Evolutionary conservation across 495 filamentous ascomycete genomes (phyloP).

Genomic region (Rostrohypoxylon terebratum): DNA sequence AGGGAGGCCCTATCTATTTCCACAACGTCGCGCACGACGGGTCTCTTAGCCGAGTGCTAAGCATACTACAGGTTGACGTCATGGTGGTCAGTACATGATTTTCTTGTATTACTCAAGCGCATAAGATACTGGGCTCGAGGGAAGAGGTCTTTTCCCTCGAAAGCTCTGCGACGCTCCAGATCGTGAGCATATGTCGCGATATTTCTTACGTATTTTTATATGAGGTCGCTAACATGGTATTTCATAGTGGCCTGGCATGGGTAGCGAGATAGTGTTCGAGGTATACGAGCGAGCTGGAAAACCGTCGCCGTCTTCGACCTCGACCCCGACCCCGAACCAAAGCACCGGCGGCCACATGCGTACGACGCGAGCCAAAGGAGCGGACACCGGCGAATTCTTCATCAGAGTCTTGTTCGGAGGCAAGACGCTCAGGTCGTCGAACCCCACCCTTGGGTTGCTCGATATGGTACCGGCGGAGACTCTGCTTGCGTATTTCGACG

Average conservation of each 20-base stretch:
- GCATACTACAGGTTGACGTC: slow-evolving; percentile 70
- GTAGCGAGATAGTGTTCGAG: slow-evolving; percentile 76
- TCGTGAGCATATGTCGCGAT: background rate
- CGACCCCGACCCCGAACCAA: background rate
- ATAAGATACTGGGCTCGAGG: background rate
- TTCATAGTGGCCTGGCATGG: slow-evolving; percentile 75
- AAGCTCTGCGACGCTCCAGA: background rate
- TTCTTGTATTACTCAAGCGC: background rate
- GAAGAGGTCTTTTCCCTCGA: background rate
- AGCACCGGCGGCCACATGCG: background rate
- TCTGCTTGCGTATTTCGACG: slow-evolving; percentile 72
- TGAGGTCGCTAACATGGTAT: slow-evolving; percentile 11
- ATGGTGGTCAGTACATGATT: slow-evolving; percentile 62
- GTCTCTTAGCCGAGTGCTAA: slow-evolving; percentile 68
- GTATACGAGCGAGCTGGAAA: slow-evolving; percentile 57
- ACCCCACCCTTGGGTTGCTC: slow-evolving; percentile 67
- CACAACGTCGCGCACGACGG: slow-evolving; percentile 81
- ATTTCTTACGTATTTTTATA: background rate
- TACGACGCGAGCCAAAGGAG: slow-evolving; percentile 50
- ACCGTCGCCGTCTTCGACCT: background rate
- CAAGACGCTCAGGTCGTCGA: slow-evolving; percentile 66
- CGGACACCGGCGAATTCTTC: slow-evolving; percentile 48
- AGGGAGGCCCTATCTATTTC: slow-evolving; percentile 61
- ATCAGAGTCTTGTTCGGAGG: slow-evolving; percentile 74
- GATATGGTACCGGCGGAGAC: slow-evolving; percentile 71